Conservation (phyloP, 306 rosid species). For the Quercus bicolor region DNA sequence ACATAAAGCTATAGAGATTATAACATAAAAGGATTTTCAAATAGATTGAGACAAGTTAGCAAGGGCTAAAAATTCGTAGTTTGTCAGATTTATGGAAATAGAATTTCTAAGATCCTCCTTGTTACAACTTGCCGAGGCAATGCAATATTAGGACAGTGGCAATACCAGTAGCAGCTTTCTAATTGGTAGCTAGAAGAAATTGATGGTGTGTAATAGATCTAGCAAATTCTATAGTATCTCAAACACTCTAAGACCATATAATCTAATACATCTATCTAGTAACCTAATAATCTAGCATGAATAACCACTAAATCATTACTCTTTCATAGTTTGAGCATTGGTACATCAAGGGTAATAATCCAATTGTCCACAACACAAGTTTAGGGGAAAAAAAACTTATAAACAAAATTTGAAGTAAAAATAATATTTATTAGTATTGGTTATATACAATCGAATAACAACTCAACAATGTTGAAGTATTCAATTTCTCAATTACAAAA, state of each 20-base stretch:
- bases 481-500: too few relatives aligned
- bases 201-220: background rate
- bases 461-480: too few relatives aligned
- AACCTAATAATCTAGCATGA: background rate
- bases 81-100: background rate
- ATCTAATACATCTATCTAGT: background rate
- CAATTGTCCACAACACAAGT: too few relatives aligned
- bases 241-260: background rate
- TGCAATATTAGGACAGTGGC: background rate
- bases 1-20: constrained; percentile 12
- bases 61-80: background rate
- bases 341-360: background rate
- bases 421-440: too few relatives aligned
- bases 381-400: too few relatives aligned
- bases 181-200: background rate
- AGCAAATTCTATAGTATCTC: background rate
- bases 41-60: constrained; percentile 2
- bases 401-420: too few relatives aligned
- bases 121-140: background rate
- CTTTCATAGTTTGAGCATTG: background rate
- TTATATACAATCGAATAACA: too few relatives aligned
- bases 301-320: background rate
- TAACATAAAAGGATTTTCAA: background rate
- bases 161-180: background rate
- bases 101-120: constrained; percentile 3